A percentile compares a stretch with the other conserved stretches of the same genome.
Evolutionary conservation across 495 filamentous ascomycete species (phyloP).

Genomic region (Aspergillus saccharolyticus): DNA sequence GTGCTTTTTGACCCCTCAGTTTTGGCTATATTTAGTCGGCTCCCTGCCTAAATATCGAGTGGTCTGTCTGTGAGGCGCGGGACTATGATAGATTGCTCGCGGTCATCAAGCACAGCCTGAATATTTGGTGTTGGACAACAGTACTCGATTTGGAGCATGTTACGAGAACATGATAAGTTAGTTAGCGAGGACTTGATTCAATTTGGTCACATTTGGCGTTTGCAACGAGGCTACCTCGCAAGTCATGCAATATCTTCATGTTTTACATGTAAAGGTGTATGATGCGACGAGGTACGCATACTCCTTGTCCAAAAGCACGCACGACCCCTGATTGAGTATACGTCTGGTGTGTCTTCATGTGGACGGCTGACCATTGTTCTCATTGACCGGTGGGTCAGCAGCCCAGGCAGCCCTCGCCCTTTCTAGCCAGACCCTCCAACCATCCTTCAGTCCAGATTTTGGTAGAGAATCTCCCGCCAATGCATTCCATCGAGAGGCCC

Average conservation of each 20-base stretch:
- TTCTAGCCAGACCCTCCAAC: conserved; percentile 28
- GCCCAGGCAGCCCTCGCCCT: conserved; percentile 28
- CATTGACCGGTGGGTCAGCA: background rate
- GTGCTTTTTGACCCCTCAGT: background rate
- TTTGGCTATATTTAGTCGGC: background rate
- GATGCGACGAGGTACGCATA: background rate
- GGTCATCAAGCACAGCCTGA: background rate
- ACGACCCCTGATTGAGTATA: too few species aligned
- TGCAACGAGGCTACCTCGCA: background rate
- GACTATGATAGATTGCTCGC: background rate
- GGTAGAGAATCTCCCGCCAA: background rate
- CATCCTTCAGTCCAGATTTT: conserved; percentile 1
- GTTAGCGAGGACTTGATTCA: conserved; percentile 12
- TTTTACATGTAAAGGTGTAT: background rate
- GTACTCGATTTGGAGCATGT: conserved; percentile 1
- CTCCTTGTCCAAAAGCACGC: background rate
- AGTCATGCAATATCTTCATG: background rate
- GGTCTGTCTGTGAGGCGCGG: background rate
- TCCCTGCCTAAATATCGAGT: background rate
- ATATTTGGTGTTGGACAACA: background rate
- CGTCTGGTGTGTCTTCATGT: background rate
- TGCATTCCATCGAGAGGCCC: background rate
- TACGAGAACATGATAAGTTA: conserved; percentile 6
- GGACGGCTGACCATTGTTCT: background rate
- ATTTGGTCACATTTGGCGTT: background rate